Percentiles rank a stretch among this genome's conserved stretches.
phyloP scores from a whole-genome alignment of 2,329 filamentous ascomycete species.

The Arthrobotrys sphaeroides region DNA sequence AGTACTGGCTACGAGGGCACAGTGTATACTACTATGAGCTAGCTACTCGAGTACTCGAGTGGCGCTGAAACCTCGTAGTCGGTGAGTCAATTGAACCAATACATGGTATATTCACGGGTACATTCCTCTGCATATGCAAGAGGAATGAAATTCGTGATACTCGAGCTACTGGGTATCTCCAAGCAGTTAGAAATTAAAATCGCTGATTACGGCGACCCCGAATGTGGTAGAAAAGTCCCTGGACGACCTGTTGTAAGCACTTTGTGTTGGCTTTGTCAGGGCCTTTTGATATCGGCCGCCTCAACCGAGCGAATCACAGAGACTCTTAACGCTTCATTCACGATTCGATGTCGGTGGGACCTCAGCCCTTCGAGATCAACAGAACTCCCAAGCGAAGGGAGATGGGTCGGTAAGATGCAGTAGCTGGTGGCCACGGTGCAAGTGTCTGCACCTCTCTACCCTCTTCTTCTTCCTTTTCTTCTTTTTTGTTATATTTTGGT shows the following conservation, averaged over 20 bases:
- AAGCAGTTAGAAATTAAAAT: neutral
- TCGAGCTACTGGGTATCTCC: constrained; percentile 1
- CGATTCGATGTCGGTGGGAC: neutral
- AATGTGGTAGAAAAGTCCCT: constrained; percentile 15
- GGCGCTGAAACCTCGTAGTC: neutral
- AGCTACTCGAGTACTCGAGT: neutral
- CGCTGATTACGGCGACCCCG: constrained; percentile 49
- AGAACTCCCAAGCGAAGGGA: neutral
- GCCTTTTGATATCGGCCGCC: neutral
- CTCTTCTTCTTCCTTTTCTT: neutral
- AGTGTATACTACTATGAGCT: neutral
- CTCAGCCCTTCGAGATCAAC: constrained; percentile 7
- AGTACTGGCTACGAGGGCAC: neutral
- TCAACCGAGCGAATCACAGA: constrained; percentile 33
- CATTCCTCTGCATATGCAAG: neutral
- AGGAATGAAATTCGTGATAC: constrained; percentile 32
- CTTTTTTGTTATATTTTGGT: neutral
- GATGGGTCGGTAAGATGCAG: neutral
- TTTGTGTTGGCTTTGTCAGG: constrained; percentile 44
- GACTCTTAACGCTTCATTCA: neutral
- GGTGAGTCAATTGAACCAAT: constrained; percentile 12
- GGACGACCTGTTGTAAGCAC: constrained; percentile 11
- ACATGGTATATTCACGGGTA: neutral
- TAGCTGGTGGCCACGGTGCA: neutral
- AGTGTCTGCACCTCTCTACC: no score